phyloP scores from a whole-genome alignment of 106 monocot species.

The Phalaenopsis aphrodite region DNA sequence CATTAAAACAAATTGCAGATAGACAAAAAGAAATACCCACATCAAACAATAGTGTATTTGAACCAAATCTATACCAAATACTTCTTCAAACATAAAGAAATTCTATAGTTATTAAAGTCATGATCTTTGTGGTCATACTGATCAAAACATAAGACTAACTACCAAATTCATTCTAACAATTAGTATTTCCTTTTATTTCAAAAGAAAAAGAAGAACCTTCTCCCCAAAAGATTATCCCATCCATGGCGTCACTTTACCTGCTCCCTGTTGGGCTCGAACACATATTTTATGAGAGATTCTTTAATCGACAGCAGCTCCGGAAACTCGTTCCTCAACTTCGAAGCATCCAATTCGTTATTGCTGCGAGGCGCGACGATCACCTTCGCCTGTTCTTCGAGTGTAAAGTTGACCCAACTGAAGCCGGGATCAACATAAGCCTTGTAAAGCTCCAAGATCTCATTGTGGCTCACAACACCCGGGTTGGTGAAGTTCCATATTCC shows the following conservation, averaged over 20 bases:
- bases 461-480: conserved; percentile 27
- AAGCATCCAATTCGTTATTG: conserved; percentile 28
- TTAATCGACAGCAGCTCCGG: conserved; percentile 23
- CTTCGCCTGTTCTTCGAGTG: conserved; percentile 24
- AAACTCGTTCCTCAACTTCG: conserved; percentile 26
- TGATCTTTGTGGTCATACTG: background rate
- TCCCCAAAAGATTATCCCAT: background rate
- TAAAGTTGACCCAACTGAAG: conserved; percentile 23
- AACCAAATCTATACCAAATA: too few species aligned
- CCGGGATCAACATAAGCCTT: conserved; percentile 16
- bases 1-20: too few species aligned
- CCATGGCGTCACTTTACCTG: background rate
- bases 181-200: background rate
- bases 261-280: conserved; percentile 31
- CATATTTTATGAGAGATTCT: conserved; percentile 26
- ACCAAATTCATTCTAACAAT: background rate
- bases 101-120: background rate
- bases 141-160: background rate
- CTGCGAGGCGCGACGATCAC: conserved; percentile 29
- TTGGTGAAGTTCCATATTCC: conserved; percentile 36
- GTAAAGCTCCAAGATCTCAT: conserved; percentile 31
- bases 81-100: too few species aligned
- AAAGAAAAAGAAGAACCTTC: background rate
- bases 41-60: too few species aligned
- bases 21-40: too few species aligned